A percentile compares a stretch with the other conserved stretches of the same genome.
phyloP scores from a whole-genome alignment of 2,329 filamentous ascomycete genomes.

The Verticillium isaacii region DNA sequence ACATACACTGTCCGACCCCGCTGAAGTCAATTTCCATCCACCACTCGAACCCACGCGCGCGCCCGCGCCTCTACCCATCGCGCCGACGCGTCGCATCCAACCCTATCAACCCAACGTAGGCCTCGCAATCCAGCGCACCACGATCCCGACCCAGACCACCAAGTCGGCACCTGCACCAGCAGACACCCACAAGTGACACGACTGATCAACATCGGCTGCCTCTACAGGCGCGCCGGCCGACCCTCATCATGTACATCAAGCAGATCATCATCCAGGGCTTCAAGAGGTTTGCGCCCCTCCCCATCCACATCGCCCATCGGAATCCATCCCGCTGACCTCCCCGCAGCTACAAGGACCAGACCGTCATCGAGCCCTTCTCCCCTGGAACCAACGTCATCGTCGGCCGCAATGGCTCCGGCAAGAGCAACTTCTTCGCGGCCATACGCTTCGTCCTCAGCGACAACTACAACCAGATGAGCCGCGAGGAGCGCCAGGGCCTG shows the following conservation, averaged over 20 bases:
- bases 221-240: constrained; percentile 8
- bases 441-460: constrained; percentile 98
- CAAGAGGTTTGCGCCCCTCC: constrained; percentile 66
- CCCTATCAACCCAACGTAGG: constrained; percentile 2
- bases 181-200: not conserved
- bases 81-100: constrained; percentile 12
- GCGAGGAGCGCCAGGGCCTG: constrained; percentile 91
- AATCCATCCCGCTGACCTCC: constrained; percentile 9
- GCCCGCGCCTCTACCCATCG: constrained; percentile 5
- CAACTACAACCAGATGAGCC: constrained; percentile 92
- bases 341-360: constrained; percentile 95
- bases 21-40: not conserved
- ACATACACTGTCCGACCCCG: not conserved
- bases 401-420: constrained; percentile 97
- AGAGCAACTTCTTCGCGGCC: constrained; percentile 99
- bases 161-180: not conserved
- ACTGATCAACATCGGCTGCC: constrained; percentile 6
- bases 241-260: constrained; percentile 85
- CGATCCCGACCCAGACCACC: not conserved
- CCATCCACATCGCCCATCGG: constrained; percentile 13
- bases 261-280: constrained; percentile 99
- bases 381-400: constrained; percentile 98
- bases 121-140: not conserved
- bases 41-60: not conserved
- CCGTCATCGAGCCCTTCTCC: constrained; percentile 96